Base-by-base conservation (phyloP, 768 basidiomycete species). In the Polyporus arcularius region DNA sequence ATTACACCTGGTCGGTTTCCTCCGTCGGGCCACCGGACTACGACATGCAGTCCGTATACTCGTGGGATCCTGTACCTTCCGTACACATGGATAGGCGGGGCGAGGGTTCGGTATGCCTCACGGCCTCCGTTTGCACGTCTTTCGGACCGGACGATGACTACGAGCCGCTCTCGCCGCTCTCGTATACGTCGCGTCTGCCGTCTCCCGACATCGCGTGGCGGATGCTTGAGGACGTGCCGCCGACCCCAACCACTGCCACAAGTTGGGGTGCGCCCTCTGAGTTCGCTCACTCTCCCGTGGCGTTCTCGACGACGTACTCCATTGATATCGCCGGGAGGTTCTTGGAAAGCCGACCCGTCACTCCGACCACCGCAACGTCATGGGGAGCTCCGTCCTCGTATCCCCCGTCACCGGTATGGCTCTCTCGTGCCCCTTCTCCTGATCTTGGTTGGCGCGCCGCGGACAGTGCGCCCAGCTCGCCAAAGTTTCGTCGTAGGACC, bases 1-100 rank as follows among this genome's bases (percentile, higher is more conserved):
- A 90, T 64, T 92, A 81, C 67, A 68, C 79, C 9, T 92, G 88
- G 86, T 89, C 88, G 9, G 78, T 84, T 28, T 86, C 87, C 8
- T 90, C 89, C 7, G 72, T 73, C 2, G 89, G 90, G n/a, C 90
- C 89, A 21, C 74, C 73, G 5, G 72, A 73, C 12, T 70, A 71
- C 35, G 77, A 79, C 46, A 70, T 74, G 12, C 70, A 76, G 35
- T 80, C 80, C 3, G 71, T 76, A 11, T 53, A 72, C 7, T 75
- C 77, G 10, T 77, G 72, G 62, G 73, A 73, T 60, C 74, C 73
- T 43, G 68, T 78, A 40, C 77, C 77, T 26, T 90, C 88, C 11
- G 73, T 89, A 14, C 84, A 87, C 68, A 65, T 88, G 35, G 84
- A 81, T 21, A 65, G 80, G 53, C 83, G 85, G 8, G 58, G 77